These are phyloP conservation scores for Colletotrichum caudatum DNA, from an alignment of 2,329 filamentous ascomycete species.

Conservation along the genomic window DNA sequence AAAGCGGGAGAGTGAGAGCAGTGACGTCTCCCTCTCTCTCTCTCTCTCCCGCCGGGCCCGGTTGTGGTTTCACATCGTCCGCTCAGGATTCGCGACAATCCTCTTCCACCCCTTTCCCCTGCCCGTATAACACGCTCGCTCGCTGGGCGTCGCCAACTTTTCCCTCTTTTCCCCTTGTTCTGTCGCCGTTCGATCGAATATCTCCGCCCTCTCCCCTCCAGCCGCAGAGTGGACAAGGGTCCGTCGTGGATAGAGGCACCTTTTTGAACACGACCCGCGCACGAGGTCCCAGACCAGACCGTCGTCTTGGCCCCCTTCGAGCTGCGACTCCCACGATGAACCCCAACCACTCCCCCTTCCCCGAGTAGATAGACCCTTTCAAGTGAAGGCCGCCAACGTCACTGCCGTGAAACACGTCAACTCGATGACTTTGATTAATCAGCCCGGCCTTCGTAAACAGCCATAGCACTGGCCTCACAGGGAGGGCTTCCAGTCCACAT, in stretches of 20 bases:
- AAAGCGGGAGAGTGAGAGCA: no score
- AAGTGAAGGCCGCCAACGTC: background rate
- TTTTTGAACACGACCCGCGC: background rate
- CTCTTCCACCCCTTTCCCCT: no score
- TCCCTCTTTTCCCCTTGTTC: no score
- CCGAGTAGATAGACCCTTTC: no score
- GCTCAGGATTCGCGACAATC: no score
- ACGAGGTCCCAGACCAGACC: background rate
- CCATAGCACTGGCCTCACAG: background rate
- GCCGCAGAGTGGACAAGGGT: conserved; percentile 22
- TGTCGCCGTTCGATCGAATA: no score
- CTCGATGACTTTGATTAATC: background rate
- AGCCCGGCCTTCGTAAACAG: background rate
- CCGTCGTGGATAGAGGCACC: conserved; percentile 25
- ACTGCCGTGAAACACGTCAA: background rate
- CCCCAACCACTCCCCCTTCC: background rate
- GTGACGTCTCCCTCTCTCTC: background rate
- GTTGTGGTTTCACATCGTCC: conserved; percentile 7
- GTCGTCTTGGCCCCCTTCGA: no score
- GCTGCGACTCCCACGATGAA: background rate
- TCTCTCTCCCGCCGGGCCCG: no score
- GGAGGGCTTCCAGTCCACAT: background rate
- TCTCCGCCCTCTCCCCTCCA: background rate
- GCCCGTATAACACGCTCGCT: no score
- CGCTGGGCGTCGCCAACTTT: no score